A percentile compares a stretch with the other conserved stretches of the same genome.
These are phyloP conservation scores for Theileria parva DNA, from an alignment of 169 alveolate genomes.

Conservation along the genomic window DNA sequence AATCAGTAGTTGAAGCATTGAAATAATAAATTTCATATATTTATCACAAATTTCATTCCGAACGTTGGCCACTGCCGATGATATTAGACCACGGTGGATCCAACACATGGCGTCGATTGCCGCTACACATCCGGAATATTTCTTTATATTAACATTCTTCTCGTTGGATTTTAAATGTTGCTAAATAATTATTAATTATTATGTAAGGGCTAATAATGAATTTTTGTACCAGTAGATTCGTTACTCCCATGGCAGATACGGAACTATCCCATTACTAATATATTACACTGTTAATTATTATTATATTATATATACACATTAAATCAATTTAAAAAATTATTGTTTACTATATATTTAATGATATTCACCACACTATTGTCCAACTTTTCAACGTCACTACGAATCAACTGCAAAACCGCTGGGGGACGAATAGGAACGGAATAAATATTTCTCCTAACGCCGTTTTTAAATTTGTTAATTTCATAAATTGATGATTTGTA, in stretches of 20 bases:
- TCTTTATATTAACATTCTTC: constrained; percentile 67
- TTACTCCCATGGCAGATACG: constrained; percentile 41
- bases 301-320: constrained; percentile 10
- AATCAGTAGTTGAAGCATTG: constrained; percentile 57
- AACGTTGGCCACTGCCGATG: constrained; percentile 67
- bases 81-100: constrained; percentile 77
- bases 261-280: not conserved
- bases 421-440: constrained; percentile 63
- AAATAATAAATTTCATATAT: constrained; percentile 63
- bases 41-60: constrained; percentile 61
- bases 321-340: constrained; percentile 32
- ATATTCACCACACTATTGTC: constrained; percentile 42
- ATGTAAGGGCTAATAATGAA: not conserved
- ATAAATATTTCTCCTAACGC: not conserved
- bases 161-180: constrained; percentile 71
- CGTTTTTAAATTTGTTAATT: constrained; percentile 13
- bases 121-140: constrained; percentile 66
- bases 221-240: constrained; percentile 60
- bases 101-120: constrained; percentile 84
- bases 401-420: constrained; percentile 37
- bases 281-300: not conserved
- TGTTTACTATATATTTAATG: constrained; percentile 46
- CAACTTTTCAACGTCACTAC: constrained; percentile 41
- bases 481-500: constrained; percentile 37
- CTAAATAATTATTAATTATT: constrained; percentile 8